A percentile compares a stretch with the other conserved stretches of the same genome.
These are phyloP conservation scores for Mrakia gelida DNA, from an alignment of 768 basidiomycete species.

Conservation along the genomic window DNA sequence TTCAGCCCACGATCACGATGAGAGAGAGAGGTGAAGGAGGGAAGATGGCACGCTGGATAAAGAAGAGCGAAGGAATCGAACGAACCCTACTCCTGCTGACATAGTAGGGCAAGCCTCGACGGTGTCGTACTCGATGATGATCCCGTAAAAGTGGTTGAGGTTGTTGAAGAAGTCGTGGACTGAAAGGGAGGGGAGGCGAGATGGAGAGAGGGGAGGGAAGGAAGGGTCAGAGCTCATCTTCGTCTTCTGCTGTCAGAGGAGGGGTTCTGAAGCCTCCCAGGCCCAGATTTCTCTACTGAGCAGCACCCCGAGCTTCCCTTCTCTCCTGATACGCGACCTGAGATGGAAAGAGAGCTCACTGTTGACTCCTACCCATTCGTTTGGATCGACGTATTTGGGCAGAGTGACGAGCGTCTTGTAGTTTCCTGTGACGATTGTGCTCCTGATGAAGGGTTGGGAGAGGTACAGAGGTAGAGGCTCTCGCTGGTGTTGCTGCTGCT, in stretches of 20 bases:
- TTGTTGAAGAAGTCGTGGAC: slow-evolving; percentile 98
- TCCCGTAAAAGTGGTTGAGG: slow-evolving; percentile 93
- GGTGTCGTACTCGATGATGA: slow-evolving; percentile 88
- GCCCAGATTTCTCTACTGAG: not conserved
- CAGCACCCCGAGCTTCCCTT: not conserved
- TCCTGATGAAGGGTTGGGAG: slow-evolving; percentile 89
- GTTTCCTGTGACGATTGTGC: slow-evolving; percentile 93
- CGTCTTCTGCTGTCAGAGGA: too few species aligned
- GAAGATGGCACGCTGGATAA: not conserved
- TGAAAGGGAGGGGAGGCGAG: slow-evolving; percentile 41
- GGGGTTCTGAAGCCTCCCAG: not conserved
- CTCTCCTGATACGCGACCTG: not conserved
- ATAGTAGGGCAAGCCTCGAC: slow-evolving; percentile 84
- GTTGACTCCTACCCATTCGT: slow-evolving; percentile 96
- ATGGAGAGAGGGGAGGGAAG: not conserved
- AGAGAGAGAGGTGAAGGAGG: not conserved
- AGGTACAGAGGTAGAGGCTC: slow-evolving; percentile 59
- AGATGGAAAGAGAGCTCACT: slow-evolving; percentile 52
- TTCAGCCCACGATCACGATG: not conserved
- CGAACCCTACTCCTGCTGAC: slow-evolving; percentile 80
- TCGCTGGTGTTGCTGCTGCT: slow-evolving; percentile 8
- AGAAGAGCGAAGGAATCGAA: slow-evolving; percentile 28
- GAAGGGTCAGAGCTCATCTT: slow-evolving; percentile 12
- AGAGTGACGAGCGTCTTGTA: slow-evolving; percentile 97
- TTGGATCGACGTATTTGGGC: slow-evolving; percentile 90